phyloP scores from a whole-genome alignment of 2,329 filamentous ascomycete species.

The Coniochaeta prunicola region DNA sequence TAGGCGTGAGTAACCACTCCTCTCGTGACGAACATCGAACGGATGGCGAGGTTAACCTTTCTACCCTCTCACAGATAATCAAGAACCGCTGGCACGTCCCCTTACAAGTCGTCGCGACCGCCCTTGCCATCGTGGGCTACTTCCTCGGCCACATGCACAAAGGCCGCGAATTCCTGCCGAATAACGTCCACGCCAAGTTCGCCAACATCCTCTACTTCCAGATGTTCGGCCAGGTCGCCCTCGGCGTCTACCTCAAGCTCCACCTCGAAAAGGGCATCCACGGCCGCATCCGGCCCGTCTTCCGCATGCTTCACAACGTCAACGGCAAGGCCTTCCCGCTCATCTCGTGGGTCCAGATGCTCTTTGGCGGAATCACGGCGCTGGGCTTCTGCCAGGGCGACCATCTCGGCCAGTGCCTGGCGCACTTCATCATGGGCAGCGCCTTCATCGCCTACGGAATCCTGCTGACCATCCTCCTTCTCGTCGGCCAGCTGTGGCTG shows the following conservation, averaged over 20 bases:
- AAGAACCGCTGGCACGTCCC: conserved; percentile 94
- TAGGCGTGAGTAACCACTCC: conserved; percentile 58
- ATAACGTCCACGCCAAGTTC: conserved; percentile 76
- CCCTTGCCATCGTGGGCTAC: conserved; percentile 75
- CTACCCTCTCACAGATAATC: conserved; percentile 53
- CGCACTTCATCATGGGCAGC: conserved; percentile 98
- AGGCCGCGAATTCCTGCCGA: conserved; percentile 71
- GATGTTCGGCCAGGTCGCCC: conserved; percentile 65
- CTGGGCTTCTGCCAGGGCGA: conserved; percentile 90
- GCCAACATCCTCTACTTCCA: conserved; percentile 75
- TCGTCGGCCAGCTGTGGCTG: conserved; percentile 86
- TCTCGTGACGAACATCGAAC: neutral
- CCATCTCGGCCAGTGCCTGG: conserved; percentile 84
- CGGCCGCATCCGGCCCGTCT: conserved; percentile 63
- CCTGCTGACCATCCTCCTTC: conserved; percentile 73
- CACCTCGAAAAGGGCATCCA: conserved; percentile 83
- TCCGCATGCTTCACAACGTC: conserved; percentile 70
- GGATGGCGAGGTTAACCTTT: neutral
- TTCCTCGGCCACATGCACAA: conserved; percentile 87
- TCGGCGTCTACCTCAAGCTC: conserved; percentile 82
- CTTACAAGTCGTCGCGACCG: conserved; percentile 66
- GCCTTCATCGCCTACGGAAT: conserved; percentile 95
- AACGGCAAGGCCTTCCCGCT: conserved; percentile 84
- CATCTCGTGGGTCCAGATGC: conserved; percentile 84
- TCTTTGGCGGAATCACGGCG: conserved; percentile 90